Conservation (phyloP, 305 asterid species). For the Euphrasia arctica region DNA sequence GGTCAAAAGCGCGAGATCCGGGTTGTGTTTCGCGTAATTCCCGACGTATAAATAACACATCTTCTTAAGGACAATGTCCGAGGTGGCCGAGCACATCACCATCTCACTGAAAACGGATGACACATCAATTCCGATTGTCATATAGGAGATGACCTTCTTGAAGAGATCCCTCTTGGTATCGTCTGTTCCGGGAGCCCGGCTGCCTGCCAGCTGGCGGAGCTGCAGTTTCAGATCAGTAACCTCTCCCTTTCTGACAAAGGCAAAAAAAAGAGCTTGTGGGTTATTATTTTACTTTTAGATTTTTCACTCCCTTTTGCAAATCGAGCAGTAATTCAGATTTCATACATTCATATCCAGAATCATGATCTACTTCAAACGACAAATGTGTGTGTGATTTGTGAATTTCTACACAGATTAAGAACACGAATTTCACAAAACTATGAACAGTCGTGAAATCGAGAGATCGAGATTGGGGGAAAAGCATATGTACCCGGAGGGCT, state of each 20-base stretch:
- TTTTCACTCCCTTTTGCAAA: neutral
- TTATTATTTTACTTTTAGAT: neutral
- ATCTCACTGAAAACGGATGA: conserved; percentile 96
- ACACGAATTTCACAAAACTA: neutral
- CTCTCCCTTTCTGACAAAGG: conserved; percentile 75
- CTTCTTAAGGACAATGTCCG: conserved; percentile 96
- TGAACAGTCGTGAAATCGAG: neutral
- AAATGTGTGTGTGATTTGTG: neutral
- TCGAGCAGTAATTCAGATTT: conserved; percentile 13
- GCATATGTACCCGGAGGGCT: conserved; percentile 62
- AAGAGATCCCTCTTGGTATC: conserved; percentile 89
- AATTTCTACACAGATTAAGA: neutral
- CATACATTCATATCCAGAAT: conserved; percentile 13
- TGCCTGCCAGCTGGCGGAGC: conserved; percentile 96
- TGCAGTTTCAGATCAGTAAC: conserved; percentile 91
- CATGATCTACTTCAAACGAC: neutral
- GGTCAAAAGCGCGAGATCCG: conserved; percentile 94
- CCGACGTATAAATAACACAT: conserved; percentile 98
- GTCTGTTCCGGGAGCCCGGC: conserved; percentile 93
- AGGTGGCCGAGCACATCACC: conserved; percentile 99
- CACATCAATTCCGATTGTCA: conserved; percentile 96
- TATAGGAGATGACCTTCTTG: conserved; percentile 96
- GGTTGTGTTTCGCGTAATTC: conserved; percentile 92
- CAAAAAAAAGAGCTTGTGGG: neutral
- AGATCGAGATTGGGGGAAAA: neutral